These are phyloP conservation scores for Protomyces pachydermus DNA, from an alignment of 1,139 yeast genomes.

Conservation along the genomic window DNA sequence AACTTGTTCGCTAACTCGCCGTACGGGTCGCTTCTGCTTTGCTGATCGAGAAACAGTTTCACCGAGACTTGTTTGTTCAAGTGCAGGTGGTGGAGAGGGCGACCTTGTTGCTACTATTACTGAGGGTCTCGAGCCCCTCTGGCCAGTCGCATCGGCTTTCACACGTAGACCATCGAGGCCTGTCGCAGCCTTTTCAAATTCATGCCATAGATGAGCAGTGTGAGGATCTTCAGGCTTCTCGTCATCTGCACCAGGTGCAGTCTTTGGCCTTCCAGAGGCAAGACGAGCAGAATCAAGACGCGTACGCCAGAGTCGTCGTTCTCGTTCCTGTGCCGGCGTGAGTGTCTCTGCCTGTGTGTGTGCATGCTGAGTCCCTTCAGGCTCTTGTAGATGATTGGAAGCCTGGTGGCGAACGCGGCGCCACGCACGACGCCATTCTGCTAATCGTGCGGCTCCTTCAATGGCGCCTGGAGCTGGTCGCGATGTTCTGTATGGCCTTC, in stretches of 20 bases:
- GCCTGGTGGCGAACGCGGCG: slow-evolving; percentile 2
- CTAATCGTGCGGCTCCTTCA: not conserved
- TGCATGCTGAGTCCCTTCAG: not conserved
- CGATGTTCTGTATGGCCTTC: not conserved
- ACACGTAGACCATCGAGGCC: not conserved
- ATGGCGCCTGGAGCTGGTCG: not conserved
- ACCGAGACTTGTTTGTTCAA: not conserved
- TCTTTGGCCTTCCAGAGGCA: not conserved
- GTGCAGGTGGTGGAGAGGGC: not conserved
- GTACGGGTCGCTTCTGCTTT: not conserved
- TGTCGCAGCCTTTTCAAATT: slow-evolving; percentile 15
- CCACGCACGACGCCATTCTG: slow-evolving; percentile 20
- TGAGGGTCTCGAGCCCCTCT: not conserved
- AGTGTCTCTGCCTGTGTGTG: not conserved
- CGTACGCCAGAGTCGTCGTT: slow-evolving; percentile 15
- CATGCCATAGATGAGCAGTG: slow-evolving; percentile 13
- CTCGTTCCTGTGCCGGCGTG: slow-evolving; percentile 7
- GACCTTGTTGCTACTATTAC: not conserved
- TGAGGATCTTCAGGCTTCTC: slow-evolving; percentile 1
- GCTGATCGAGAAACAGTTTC: not conserved
- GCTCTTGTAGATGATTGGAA: slow-evolving; percentile 9
- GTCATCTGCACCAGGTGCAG: not conserved
- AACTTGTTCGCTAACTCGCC: not conserved
- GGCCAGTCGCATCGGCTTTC: not conserved
- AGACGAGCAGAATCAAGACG: slow-evolving; percentile 3